A percentile compares a stretch with the other conserved stretches of the same genome.
phyloP scores from a whole-genome alignment of 1,284 basidiomycete species.

The Austroboletus niveus region DNA sequence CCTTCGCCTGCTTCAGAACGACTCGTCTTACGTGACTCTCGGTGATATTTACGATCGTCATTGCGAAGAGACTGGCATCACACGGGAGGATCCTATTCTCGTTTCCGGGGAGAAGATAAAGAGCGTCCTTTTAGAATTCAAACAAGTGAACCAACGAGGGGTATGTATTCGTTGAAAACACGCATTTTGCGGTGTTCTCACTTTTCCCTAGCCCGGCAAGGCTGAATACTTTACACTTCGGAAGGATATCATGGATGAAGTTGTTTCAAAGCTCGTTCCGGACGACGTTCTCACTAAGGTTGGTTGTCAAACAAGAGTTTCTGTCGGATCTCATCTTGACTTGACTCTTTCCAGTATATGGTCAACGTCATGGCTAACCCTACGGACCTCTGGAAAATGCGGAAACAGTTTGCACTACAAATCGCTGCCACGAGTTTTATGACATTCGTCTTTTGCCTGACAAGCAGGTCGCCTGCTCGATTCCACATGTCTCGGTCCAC shows the following conservation, averaged over 20 bases:
- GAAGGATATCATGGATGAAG: constrained; percentile 91
- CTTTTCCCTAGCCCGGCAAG: constrained; percentile 49
- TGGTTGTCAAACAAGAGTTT: constrained; percentile 28
- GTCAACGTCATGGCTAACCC: constrained; percentile 81
- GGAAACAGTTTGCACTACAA: constrained; percentile 95
- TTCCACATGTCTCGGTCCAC: constrained; percentile 91
- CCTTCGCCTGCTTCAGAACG: constrained; percentile 87
- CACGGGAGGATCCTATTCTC: constrained; percentile 87
- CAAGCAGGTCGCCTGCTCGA: constrained; percentile 79
- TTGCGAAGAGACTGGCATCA: constrained; percentile 75
- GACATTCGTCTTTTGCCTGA: constrained; percentile 87
- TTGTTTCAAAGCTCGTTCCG: constrained; percentile 86
- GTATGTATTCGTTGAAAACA: constrained; percentile 37
- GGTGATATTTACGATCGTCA: constrained; percentile 95
- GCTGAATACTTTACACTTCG: constrained; percentile 74
- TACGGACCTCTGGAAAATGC: constrained; percentile 92
- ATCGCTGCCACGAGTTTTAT: constrained; percentile 89
- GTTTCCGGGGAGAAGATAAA: constrained; percentile 82
- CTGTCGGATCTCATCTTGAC: background rate
- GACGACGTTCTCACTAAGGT: constrained; percentile 87
- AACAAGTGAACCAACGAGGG: constrained; percentile 47
- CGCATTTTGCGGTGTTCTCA: constrained; percentile 4
- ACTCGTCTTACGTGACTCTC: constrained; percentile 87
- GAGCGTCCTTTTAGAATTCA: constrained; percentile 62
- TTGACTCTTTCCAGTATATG: constrained; percentile 71